These are phyloP conservation scores for Chalara sp. DNA, from an alignment of 2,329 filamentous ascomycete species.

Conservation along the genomic window DNA sequence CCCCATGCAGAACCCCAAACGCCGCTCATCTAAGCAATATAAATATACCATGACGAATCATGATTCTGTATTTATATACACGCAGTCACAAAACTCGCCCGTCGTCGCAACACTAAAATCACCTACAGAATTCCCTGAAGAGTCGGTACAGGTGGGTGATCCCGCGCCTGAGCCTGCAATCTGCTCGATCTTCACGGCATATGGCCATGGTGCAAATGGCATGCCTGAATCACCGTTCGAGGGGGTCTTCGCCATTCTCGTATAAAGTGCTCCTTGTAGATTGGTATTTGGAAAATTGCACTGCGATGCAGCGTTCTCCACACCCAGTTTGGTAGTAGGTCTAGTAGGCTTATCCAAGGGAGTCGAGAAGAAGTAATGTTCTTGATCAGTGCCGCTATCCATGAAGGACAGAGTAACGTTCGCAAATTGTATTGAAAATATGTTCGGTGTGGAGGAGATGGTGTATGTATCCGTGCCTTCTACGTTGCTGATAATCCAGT, in stretches of 20 bases:
- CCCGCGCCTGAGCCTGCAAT: conserved; percentile 38
- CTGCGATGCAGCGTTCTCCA: conserved; percentile 37
- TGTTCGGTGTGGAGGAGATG: conserved; percentile 49
- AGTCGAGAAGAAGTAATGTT: conserved; percentile 53
- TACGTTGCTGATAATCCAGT: conserved; percentile 49
- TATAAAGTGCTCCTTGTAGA: conserved; percentile 54
- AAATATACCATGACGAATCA: conserved; percentile 3
- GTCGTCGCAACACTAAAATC: conserved; percentile 27
- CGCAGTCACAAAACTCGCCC: conserved; percentile 17
- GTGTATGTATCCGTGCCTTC: conserved; percentile 36
- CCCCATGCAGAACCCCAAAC: too few species aligned
- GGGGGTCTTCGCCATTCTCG: conserved; percentile 38
- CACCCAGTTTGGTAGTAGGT: conserved; percentile 37
- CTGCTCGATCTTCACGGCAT: conserved; percentile 49
- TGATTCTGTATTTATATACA: conserved; percentile 21
- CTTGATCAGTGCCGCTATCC: conserved; percentile 39
- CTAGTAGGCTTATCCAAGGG: conserved; percentile 44
- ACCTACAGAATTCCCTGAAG: conserved; percentile 30
- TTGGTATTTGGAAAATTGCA: conserved; percentile 53
- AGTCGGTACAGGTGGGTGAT: conserved; percentile 47
- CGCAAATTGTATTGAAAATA: conserved; percentile 49
- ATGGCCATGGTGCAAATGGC: conserved; percentile 46
- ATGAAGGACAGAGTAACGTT: conserved; percentile 43
- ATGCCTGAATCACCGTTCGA: conserved; percentile 28
- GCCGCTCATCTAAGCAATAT: too few species aligned